These are phyloP conservation scores for Theobroma grandiflorum DNA, from an alignment of 441 rosid species.

Conservation along the genomic window DNA sequence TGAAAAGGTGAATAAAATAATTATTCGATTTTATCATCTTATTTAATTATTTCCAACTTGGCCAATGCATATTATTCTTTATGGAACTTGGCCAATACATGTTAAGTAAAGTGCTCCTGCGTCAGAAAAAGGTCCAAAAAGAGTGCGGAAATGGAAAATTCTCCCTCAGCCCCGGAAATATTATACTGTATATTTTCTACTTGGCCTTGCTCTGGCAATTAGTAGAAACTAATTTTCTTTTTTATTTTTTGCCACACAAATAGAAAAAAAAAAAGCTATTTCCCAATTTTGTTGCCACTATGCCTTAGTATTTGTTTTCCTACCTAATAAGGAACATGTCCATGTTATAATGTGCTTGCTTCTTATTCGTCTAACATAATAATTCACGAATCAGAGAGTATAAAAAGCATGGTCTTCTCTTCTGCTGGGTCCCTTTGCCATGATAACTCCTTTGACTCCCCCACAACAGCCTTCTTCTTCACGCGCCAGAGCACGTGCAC, in stretches of 20 bases:
- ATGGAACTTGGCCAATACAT: neutral
- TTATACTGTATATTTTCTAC: no score
- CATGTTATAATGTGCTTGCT: neutral
- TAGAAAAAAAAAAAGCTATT: no score
- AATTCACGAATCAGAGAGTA: neutral
- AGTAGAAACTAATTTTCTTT: no score
- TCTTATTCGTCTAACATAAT: slow-evolving; percentile 5
- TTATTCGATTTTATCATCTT: neutral
- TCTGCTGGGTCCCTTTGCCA: neutral
- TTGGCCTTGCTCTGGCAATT: no score
- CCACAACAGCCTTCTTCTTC: slow-evolving; percentile 30
- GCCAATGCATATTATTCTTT: neutral
- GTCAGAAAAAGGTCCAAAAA: neutral
- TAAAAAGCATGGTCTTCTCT: neutral
- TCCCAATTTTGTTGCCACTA: no score
- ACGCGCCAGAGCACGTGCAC: slow-evolving; percentile 39
- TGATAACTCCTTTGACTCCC: slow-evolving; percentile 8
- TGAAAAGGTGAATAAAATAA: neutral
- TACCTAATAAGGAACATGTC: neutral
- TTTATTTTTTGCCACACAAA: no score
- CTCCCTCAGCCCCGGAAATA: neutral
- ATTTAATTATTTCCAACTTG: neutral
- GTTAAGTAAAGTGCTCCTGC: neutral
- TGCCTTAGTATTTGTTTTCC: no score
- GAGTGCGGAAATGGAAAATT: neutral